Evolutionary conservation across 352 stramenopile species (phyloP).

Genomic region (Pilasporangium apinafurcum): DNA sequence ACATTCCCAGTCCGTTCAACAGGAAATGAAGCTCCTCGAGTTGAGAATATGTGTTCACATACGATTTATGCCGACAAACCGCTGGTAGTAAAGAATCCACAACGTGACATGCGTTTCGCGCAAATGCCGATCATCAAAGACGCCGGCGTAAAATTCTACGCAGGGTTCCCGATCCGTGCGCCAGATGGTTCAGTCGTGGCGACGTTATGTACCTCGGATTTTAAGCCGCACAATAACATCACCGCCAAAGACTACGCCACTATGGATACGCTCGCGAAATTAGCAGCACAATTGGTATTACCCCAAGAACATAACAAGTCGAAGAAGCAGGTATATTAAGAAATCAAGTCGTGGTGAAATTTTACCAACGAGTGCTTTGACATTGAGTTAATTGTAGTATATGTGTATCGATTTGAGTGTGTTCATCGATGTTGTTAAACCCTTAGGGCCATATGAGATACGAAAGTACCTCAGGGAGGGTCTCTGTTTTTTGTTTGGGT

Average conservation of each 20-base stretch:
- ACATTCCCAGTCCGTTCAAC: constrained; percentile 30
- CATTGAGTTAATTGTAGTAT: too few species aligned
- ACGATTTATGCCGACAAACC: constrained; percentile 52
- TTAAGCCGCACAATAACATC: constrained; percentile 43
- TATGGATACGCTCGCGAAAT: constrained; percentile 53
- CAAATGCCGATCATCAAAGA: constrained; percentile 40
- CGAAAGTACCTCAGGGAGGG: too few species aligned
- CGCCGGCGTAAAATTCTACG: constrained; percentile 56
- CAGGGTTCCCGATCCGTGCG: constrained; percentile 42
- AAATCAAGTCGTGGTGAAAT: too few species aligned
- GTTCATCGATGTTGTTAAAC: too few species aligned
- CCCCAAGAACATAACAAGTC: background rate
- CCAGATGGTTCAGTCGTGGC: constrained; percentile 41
- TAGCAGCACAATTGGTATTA: constrained; percentile 34
- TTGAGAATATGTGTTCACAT: constrained; percentile 57
- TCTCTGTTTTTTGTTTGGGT: too few species aligned
- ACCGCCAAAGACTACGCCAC: constrained; percentile 67
- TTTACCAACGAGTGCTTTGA: too few species aligned
- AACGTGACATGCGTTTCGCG: constrained; percentile 55
- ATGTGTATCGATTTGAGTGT: too few species aligned
- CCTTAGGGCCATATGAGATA: too few species aligned
- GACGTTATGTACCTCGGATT: constrained; percentile 34
- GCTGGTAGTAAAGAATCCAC: constrained; percentile 56
- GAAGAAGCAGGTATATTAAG: too few species aligned
- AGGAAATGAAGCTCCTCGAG: constrained; percentile 19